These are phyloP conservation scores for Pseudonitzschia multiseries DNA, from an alignment of 108 stramenopile species.

Conservation along the genomic window DNA sequence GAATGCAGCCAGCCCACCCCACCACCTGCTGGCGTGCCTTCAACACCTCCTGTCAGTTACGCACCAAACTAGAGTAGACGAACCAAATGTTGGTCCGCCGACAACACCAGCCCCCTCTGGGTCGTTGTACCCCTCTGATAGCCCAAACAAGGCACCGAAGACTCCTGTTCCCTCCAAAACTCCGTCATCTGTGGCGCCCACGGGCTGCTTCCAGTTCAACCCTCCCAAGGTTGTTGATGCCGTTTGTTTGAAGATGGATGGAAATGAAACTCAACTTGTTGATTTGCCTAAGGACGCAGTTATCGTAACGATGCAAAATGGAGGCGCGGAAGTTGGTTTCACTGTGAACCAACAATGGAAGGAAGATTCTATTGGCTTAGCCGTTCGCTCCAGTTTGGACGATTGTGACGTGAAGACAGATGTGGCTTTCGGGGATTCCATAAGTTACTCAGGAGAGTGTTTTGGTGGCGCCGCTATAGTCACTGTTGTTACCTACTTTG, in stretches of 20 bases:
- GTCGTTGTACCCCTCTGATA: background rate
- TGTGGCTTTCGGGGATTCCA: background rate
- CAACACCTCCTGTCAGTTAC: too few relatives aligned
- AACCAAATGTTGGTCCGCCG: too few relatives aligned
- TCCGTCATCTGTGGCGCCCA: background rate
- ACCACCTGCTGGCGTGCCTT: too few relatives aligned
- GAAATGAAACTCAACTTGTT: background rate
- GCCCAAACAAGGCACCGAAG: background rate
- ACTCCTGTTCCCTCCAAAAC: too few relatives aligned
- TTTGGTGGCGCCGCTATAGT: background rate
- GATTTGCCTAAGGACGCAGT: background rate
- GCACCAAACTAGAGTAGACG: too few relatives aligned
- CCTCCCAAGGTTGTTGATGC: background rate
- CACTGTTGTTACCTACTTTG: slow-evolving; percentile 9
- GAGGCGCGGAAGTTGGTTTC: background rate
- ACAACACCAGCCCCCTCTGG: too few relatives aligned
- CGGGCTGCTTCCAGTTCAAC: background rate
- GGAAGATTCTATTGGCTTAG: background rate
- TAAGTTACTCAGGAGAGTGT: background rate
- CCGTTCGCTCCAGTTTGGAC: background rate
- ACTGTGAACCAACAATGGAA: background rate
- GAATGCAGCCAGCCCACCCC: background rate
- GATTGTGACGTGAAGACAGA: background rate
- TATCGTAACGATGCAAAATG: background rate
- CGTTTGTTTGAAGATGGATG: background rate